A percentile compares a stretch with the other conserved stretches of the same genome.
phyloP scores from a whole-genome alignment of 345 rosid genomes.

The Moricandia arvensis region DNA sequence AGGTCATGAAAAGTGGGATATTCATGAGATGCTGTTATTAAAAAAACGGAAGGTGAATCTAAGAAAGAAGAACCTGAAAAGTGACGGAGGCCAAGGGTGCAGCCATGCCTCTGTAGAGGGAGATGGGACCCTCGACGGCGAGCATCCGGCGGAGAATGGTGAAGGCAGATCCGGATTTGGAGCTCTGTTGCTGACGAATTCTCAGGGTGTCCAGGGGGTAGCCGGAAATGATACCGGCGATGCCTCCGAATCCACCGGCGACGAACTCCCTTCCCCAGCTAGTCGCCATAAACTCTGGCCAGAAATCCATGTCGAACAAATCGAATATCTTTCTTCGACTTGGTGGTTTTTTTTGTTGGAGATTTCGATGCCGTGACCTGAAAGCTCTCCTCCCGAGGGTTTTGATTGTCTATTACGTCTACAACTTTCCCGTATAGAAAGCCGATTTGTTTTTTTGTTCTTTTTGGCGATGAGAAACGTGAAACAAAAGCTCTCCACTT shows the following conservation, averaged over 20 bases:
- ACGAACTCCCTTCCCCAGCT: conserved; percentile 86
- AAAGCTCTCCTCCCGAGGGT: no score
- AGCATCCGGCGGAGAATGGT: conserved; percentile 58
- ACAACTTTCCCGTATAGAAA: no score
- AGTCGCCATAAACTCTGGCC: conserved; percentile 90
- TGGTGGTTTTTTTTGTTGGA: no score
- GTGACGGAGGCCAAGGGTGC: conserved; percentile 94
- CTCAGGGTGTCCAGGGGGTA: conserved; percentile 90
- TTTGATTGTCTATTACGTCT: neutral
- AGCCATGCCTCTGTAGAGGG: conserved; percentile 86
- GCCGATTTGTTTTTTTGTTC: no score
- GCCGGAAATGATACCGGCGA: conserved; percentile 86
- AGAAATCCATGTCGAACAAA: conserved; percentile 57
- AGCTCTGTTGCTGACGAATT: conserved; percentile 70
- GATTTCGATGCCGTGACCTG: no score
- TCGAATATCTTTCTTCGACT: no score
- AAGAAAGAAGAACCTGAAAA: conserved; percentile 57
- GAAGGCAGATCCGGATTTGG: conserved; percentile 71
- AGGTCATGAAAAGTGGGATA: no score
- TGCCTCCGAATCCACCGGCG: conserved; percentile 93
- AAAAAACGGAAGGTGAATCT: neutral
- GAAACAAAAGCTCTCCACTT: neutral
- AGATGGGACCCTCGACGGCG: conserved; percentile 61
- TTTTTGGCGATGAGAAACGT: conserved; percentile 9
- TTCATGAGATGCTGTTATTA: no score